Evolutionary conservation across 2,329 filamentous ascomycete genomes (phyloP).

Genomic region (Paraphaeosphaeria sporulosa): DNA sequence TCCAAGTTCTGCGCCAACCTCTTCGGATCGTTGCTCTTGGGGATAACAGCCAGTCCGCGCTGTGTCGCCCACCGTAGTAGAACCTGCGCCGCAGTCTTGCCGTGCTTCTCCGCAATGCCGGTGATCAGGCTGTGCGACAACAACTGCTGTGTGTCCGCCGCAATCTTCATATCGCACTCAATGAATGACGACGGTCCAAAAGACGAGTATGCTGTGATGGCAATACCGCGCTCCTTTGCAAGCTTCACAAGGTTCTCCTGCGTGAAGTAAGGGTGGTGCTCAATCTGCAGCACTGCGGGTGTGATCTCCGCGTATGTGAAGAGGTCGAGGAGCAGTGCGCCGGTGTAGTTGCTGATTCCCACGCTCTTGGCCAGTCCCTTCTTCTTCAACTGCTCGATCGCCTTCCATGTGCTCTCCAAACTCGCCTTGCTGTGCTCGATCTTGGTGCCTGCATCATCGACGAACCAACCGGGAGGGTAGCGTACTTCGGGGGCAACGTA

Average conservation of each 20-base stretch:
- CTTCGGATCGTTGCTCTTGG: slow-evolving; percentile 44
- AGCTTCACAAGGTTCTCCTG: slow-evolving; percentile 45
- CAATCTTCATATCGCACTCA: slow-evolving; percentile 46
- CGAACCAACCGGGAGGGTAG: slow-evolving; percentile 48
- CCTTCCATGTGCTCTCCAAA: slow-evolving; percentile 49
- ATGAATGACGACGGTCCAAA: slow-evolving; percentile 57
- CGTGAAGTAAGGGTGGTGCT: slow-evolving; percentile 50
- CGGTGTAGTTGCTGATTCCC: slow-evolving; percentile 48
- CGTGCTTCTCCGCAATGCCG: slow-evolving; percentile 69
- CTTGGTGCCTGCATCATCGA: slow-evolving; percentile 39
- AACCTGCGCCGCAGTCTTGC: slow-evolving; percentile 78
- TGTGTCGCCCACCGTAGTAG: slow-evolving; percentile 91
- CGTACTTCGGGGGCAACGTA: slow-evolving; percentile 45
- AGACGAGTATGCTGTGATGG: slow-evolving; percentile 47
- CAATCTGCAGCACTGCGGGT: slow-evolving; percentile 47
- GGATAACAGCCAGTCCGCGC: slow-evolving; percentile 51
- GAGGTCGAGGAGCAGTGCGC: slow-evolving; percentile 59
- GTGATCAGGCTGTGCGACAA: slow-evolving; percentile 64
- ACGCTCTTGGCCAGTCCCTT: slow-evolving; percentile 47
- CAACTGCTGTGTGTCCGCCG: slow-evolving; percentile 39
- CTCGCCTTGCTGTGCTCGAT: slow-evolving; percentile 48
- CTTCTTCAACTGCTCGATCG: slow-evolving; percentile 50
- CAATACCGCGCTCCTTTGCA: slow-evolving; percentile 42
- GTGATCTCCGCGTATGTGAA: slow-evolving; percentile 58
- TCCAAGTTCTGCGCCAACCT: slow-evolving; percentile 45